These are phyloP conservation scores for Hyphopichia homilentoma DNA, from an alignment of 805 yeast genomes.

Conservation along the genomic window DNA sequence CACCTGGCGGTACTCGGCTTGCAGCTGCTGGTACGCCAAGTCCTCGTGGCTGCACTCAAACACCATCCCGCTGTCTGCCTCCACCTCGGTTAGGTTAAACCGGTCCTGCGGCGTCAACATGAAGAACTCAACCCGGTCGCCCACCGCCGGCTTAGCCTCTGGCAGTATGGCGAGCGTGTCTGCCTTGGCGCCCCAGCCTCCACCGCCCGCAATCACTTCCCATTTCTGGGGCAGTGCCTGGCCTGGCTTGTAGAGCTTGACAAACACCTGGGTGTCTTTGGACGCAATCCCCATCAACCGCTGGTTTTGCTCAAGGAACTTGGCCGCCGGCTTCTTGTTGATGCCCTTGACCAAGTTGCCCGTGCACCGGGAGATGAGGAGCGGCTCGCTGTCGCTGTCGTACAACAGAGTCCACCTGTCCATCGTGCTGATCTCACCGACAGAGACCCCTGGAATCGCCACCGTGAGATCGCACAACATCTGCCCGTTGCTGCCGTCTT, in stretches of 20 bases:
- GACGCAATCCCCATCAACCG: conserved; percentile 35
- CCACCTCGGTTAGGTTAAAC: conserved; percentile 10
- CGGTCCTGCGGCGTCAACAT: conserved; percentile 39
- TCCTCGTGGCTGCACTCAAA: conserved; percentile 35
- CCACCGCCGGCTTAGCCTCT: conserved; percentile 41
- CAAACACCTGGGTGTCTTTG: conserved; percentile 42
- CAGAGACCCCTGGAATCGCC: conserved; percentile 13
- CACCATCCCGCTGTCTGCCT: background rate
- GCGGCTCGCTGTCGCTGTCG: conserved; percentile 14
- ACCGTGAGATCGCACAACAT: conserved; percentile 25
- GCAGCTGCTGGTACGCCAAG: conserved; percentile 12
- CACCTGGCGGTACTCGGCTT: conserved; percentile 2
- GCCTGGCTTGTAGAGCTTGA: conserved; percentile 19
- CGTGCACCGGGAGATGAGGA: conserved; percentile 44
- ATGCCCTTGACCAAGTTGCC: conserved; percentile 61
- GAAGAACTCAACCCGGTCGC: conserved; percentile 45
- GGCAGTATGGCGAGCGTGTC: conserved; percentile 65
- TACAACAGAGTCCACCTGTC: conserved; percentile 36
- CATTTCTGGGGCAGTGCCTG: conserved; percentile 23
- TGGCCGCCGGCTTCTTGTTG: conserved; percentile 54
- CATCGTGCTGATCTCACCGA: conserved; percentile 1
- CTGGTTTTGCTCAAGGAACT: conserved; percentile 45
- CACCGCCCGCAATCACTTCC: conserved; percentile 70
- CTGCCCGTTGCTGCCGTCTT: conserved; percentile 18
- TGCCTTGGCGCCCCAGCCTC: conserved; percentile 72